Evolutionary conservation across 2,329 filamentous ascomycete genomes (phyloP).

Genomic region (Clarireedia homoeocarpa): DNA sequence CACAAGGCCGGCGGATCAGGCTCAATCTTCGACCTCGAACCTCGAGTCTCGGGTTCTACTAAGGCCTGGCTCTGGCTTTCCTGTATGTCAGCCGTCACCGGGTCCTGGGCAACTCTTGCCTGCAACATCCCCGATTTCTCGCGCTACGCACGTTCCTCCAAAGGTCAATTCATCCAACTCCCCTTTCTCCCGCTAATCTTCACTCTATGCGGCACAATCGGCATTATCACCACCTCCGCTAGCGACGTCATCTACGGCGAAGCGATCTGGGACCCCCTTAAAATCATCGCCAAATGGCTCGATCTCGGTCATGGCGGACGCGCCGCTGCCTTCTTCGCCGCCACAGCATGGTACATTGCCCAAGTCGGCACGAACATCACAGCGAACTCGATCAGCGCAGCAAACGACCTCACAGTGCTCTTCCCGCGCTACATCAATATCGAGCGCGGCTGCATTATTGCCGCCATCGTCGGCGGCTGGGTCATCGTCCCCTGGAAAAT

Average conservation of each 20-base stretch:
- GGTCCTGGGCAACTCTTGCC: conserved; percentile 28
- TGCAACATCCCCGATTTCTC: conserved; percentile 32
- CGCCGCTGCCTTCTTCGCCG: conserved; percentile 40
- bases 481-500: conserved; percentile 60
- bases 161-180: conserved; percentile 34
- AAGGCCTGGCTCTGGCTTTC: conserved; percentile 25
- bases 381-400: conserved; percentile 45
- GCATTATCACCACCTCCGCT: conserved; percentile 51
- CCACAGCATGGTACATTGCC: conserved; percentile 45
- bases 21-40: conserved; percentile 20
- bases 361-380: conserved; percentile 49
- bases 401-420: conserved; percentile 49
- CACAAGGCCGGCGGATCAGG: conserved; percentile 42
- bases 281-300: conserved; percentile 38
- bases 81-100: conserved; percentile 27
- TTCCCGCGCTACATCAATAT: conserved; percentile 49
- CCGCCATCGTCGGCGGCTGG: conserved; percentile 47
- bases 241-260: conserved; percentile 43
- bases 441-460: conserved; percentile 45
- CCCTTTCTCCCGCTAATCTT: conserved; percentile 26
- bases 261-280: conserved; percentile 43
- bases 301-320: conserved; percentile 36
- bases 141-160: conserved; percentile 24
- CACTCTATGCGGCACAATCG: conserved; percentile 34
- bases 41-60: conserved; percentile 21